phyloP scores from a whole-genome alignment of 495 filamentous ascomycete genomes.

The Monascus purpureus region DNA sequence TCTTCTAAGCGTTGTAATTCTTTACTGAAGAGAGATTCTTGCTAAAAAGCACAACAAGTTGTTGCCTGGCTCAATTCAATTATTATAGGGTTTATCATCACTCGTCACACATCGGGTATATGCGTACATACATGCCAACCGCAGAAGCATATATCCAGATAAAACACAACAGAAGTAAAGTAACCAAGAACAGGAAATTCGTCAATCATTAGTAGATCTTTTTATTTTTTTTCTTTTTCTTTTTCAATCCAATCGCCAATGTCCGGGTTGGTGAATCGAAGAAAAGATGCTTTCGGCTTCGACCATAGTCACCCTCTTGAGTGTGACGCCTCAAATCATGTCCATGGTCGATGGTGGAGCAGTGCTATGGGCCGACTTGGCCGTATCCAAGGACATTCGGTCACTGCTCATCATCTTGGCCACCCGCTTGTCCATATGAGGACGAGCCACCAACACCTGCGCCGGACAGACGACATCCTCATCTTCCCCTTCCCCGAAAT shows the following conservation, averaged over 20 bases:
- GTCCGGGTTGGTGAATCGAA: background rate
- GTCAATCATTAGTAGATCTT: too few species aligned
- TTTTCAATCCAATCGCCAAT: background rate
- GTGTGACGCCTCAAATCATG: constrained; percentile 37
- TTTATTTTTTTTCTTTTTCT: too few species aligned
- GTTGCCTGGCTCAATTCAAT: too few species aligned
- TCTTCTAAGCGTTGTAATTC: too few species aligned
- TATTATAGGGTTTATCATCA: too few species aligned
- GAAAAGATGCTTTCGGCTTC: constrained; percentile 3
- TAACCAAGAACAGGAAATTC: background rate
- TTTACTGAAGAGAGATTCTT: too few species aligned
- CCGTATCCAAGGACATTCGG: constrained; percentile 23
- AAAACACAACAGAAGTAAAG: background rate
- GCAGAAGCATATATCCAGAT: background rate
- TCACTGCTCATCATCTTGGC: constrained; percentile 29
- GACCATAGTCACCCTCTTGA: too few species aligned
- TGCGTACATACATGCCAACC: background rate
- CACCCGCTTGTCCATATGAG: constrained; percentile 29
- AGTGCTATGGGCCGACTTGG: constrained; percentile 11
- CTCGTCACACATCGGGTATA: background rate
- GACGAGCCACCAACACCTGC: constrained; percentile 62
- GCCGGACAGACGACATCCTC: constrained; percentile 90
- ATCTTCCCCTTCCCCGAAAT: constrained; percentile 67
- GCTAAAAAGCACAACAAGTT: too few species aligned
- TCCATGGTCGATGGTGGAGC: constrained; percentile 23